A percentile compares a stretch with the other conserved stretches of the same genome.
phyloP scores from a whole-genome alignment of 192 early-diverging fungal genomes.

The Linnemannia exigua region DNA sequence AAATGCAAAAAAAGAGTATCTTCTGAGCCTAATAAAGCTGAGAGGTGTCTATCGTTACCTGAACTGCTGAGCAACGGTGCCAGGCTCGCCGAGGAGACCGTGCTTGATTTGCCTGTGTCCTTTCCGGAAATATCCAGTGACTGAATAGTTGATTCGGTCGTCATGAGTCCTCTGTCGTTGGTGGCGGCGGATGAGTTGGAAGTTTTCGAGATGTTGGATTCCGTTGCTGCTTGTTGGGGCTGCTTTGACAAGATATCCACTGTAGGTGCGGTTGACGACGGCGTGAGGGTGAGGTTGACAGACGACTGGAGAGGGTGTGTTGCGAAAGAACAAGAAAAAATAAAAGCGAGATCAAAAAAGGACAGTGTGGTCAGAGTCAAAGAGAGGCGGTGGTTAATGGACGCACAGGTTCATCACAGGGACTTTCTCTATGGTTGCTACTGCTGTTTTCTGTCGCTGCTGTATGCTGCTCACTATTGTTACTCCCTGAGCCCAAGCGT shows the following conservation, averaged over 20 bases:
- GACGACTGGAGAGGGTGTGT: constrained; percentile 7
- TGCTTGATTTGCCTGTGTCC: neutral
- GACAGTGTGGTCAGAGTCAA: neutral
- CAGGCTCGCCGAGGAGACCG: neutral
- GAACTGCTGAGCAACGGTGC: neutral
- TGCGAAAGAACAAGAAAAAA: neutral
- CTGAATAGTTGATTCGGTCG: constrained; percentile 14
- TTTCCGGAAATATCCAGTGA: constrained; percentile 2
- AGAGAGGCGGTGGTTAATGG: neutral
- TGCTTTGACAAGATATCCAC: constrained; percentile 6
- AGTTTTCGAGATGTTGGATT: constrained; percentile 19
- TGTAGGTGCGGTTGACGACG: constrained; percentile 8
- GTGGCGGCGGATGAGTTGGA: constrained; percentile 12
- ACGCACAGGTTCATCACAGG: neutral
- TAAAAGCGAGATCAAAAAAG: neutral
- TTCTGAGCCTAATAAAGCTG: neutral
- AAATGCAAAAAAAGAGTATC: too few relatives aligned
- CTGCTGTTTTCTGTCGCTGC: neutral
- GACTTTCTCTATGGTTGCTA: constrained; percentile 7
- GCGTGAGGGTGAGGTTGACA: constrained; percentile 27
- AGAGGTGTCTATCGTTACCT: neutral
- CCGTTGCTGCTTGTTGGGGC: constrained; percentile 9
- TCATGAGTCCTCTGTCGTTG: constrained; percentile 19
- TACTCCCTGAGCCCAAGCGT: constrained; percentile 21
- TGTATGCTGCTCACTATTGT: constrained; percentile 4